Conservation (phyloP, 2,329 filamentous ascomycete genomes). For the Pyrenophora teres region DNA sequence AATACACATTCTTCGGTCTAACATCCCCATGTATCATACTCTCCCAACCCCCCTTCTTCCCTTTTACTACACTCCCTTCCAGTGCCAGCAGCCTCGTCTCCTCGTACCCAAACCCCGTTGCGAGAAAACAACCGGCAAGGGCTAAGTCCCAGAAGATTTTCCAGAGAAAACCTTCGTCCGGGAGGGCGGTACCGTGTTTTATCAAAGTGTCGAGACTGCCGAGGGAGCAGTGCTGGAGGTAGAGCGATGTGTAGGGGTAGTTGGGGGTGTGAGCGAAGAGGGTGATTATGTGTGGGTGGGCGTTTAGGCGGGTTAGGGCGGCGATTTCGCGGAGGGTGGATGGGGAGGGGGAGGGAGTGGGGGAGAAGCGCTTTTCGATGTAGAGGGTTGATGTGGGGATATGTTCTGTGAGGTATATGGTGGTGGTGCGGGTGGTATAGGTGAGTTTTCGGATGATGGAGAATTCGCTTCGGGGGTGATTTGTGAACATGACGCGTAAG, state of each 20-base stretch:
- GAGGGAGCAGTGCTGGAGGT: slow-evolving; percentile 21
- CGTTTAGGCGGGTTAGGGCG: not conserved
- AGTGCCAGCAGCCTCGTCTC: not conserved
- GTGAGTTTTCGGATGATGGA: not conserved
- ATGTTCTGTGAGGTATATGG: not conserved
- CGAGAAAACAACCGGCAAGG: slow-evolving; percentile 19
- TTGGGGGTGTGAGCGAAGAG: not conserved
- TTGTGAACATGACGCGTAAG: not conserved
- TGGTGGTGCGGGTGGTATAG: not conserved
- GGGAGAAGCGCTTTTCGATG: not conserved
- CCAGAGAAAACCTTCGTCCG: slow-evolving; percentile 22
- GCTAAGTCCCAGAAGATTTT: slow-evolving; percentile 16
- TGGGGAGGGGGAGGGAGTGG: not conserved
- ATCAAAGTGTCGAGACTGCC: slow-evolving; percentile 6
- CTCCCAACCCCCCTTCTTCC: slow-evolving; percentile 3
- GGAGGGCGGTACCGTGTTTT: not conserved
- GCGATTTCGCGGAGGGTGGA: not conserved
- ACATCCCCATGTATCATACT: slow-evolving; percentile 22
- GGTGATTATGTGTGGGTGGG: not conserved
- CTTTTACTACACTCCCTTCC: not conserved
- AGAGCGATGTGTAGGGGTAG: slow-evolving; percentile 3
- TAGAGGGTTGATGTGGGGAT: not conserved
- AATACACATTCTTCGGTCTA: slow-evolving; percentile 23
- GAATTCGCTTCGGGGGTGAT: not conserved
- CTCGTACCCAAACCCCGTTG: slow-evolving; percentile 5